A percentile compares a stretch with the other conserved stretches of the same genome.
Conservation (phyloP, 2,329 filamentous ascomycete genomes). For the Ophiostoma fasciatum region DNA sequence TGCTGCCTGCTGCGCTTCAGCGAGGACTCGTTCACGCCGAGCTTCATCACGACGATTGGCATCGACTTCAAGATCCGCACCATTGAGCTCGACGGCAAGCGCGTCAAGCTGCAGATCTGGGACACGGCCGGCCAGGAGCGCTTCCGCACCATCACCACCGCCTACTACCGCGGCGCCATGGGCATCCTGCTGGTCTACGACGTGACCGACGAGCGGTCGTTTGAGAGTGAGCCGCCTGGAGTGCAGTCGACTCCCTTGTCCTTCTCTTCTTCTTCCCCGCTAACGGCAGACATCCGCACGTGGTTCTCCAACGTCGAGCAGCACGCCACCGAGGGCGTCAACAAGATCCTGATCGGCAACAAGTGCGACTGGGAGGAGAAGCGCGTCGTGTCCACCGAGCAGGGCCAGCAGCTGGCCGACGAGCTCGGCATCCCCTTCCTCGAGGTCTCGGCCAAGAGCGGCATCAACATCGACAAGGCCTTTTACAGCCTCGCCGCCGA, state of each 20-base stretch:
- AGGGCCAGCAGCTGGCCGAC: slow-evolving; percentile 83
- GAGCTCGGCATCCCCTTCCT: slow-evolving; percentile 97
- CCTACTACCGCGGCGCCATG: slow-evolving; percentile 98
- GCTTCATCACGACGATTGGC: slow-evolving; percentile 97
- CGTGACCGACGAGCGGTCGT: slow-evolving; percentile 90
- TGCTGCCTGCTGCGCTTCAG: slow-evolving; percentile 94
- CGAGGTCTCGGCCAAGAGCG: slow-evolving; percentile 96
- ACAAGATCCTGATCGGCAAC: slow-evolving; percentile 99
- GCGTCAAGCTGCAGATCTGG: slow-evolving; percentile 99
- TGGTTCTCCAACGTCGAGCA: slow-evolving; percentile 99
- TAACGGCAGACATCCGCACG: slow-evolving; percentile 72
- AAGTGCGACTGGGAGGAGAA: slow-evolving; percentile 99
- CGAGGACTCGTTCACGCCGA: slow-evolving; percentile 93
- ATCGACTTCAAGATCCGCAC: slow-evolving; percentile 99
- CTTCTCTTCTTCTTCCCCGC: background rate
- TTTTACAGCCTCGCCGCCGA: slow-evolving; percentile 91
- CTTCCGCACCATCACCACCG: slow-evolving; percentile 96
- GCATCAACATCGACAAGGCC: slow-evolving; percentile 98
- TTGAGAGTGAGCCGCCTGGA: slow-evolving; percentile 86
- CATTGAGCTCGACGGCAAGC: slow-evolving; percentile 96
- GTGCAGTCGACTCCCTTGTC: no score
- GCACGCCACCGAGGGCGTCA: slow-evolving; percentile 95
- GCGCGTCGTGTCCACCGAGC: slow-evolving; percentile 81
- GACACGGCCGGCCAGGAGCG: slow-evolving; percentile 97
- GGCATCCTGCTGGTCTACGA: slow-evolving; percentile 96